Conservation (phyloP, 805 yeast genomes). For the Starmerella apis region DNA sequence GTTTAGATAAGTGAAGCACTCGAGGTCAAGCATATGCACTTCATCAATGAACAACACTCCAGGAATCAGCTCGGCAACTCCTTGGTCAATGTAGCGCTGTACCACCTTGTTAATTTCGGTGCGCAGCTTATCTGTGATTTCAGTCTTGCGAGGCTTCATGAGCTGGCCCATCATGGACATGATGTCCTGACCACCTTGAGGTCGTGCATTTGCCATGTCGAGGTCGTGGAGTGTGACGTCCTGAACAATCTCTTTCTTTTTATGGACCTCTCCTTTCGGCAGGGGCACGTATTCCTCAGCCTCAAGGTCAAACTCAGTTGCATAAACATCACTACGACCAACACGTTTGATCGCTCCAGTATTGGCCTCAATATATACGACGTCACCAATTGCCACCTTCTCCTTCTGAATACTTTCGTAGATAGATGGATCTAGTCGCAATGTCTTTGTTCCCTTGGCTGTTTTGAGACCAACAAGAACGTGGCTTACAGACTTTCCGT, state of each 20-base stretch:
- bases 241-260: slow-evolving; percentile 94
- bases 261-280: slow-evolving; percentile 98
- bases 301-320: slow-evolving; percentile 95
- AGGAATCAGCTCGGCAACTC: slow-evolving; percentile 94
- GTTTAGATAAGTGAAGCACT: slow-evolving; percentile 89
- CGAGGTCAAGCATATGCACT: slow-evolving; percentile 96
- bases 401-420: slow-evolving; percentile 93
- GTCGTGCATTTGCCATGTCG: slow-evolving; percentile 92
- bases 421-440: slow-evolving; percentile 82
- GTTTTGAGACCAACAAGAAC: slow-evolving; percentile 89
- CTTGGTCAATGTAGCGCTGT: slow-evolving; percentile 92
- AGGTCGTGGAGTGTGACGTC: slow-evolving; percentile 93
- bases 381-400: slow-evolving; percentile 89
- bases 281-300: slow-evolving; percentile 97
- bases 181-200: slow-evolving; percentile 94
- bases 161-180: slow-evolving; percentile 94
- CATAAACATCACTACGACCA: slow-evolving; percentile 97
- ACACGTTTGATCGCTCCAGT: slow-evolving; percentile 96
- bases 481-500: slow-evolving; percentile 91
- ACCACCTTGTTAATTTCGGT: slow-evolving; percentile 92
- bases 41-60: slow-evolving; percentile 97
- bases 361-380: slow-evolving; percentile 91
- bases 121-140: slow-evolving; percentile 90
- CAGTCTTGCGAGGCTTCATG: slow-evolving; percentile 91
- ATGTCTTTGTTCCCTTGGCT: slow-evolving; percentile 80